These are phyloP conservation scores for Clarkia xantiana DNA, from an alignment of 345 rosid species.

Conservation along the genomic window DNA sequence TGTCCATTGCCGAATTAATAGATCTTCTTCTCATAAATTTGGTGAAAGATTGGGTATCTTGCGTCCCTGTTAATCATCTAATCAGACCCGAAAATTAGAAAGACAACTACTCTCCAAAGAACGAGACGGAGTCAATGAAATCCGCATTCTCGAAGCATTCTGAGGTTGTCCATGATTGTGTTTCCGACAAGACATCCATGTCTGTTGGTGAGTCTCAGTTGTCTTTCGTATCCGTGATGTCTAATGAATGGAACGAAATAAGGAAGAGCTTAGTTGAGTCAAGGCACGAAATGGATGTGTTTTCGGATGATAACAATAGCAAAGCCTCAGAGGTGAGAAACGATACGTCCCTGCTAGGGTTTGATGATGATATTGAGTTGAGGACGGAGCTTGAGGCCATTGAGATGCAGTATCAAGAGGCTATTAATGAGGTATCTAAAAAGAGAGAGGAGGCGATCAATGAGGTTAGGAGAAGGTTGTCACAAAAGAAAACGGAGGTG, in stretches of 20 bases:
- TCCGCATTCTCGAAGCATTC: constrained; percentile 9
- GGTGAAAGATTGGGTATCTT: constrained; percentile 38
- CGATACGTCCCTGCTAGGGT: no score
- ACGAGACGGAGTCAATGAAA: constrained; percentile 15
- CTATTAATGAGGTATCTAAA: no score
- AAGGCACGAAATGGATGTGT: no score
- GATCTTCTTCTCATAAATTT: constrained; percentile 53
- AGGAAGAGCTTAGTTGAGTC: no score
- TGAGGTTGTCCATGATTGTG: constrained; percentile 1
- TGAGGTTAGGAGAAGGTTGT: no score
- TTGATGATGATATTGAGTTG: no score
- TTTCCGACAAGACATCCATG: neutral
- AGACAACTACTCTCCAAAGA: constrained; percentile 11
- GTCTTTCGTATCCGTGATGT: constrained; percentile 30
- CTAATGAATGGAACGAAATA: constrained; percentile 14
- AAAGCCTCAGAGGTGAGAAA: no score
- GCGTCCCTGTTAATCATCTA: constrained; percentile 30
- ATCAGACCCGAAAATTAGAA: constrained; percentile 16
- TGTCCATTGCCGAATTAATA: constrained; percentile 64
- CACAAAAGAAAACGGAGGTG: no score
- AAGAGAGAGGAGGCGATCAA: no score
- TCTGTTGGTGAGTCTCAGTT: constrained; percentile 24
- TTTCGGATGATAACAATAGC: no score
- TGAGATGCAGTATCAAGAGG: no score
- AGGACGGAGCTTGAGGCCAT: no score